Percentiles rank a stretch among this genome's conserved stretches.
These are phyloP conservation scores for Ascodesmis nigricans DNA, from an alignment of 495 filamentous ascomycete genomes.

Conservation along the genomic window DNA sequence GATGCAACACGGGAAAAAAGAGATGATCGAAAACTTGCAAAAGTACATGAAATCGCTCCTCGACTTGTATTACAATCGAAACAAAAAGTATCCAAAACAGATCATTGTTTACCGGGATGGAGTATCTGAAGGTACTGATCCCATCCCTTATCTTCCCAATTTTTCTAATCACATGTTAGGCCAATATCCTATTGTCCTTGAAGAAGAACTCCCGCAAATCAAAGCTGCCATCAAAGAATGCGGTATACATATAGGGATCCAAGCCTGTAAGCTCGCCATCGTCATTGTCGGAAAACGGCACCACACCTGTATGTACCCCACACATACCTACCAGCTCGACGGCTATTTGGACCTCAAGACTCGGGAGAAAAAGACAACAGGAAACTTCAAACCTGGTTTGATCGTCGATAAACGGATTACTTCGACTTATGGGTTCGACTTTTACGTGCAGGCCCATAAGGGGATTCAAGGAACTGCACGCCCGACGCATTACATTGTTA, in stretches of 20 bases:
- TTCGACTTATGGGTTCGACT: slow-evolving; percentile 53
- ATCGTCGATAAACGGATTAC: slow-evolving; percentile 77
- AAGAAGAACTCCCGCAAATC: slow-evolving; percentile 30
- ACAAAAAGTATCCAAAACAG: slow-evolving; percentile 36
- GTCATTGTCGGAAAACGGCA: slow-evolving; percentile 71
- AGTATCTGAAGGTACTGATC: slow-evolving; percentile 45
- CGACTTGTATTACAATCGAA: slow-evolving; percentile 34
- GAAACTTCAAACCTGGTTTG: slow-evolving; percentile 53
- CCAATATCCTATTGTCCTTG: slow-evolving; percentile 16
- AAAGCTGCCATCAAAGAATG: slow-evolving; percentile 45
- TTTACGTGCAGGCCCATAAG: slow-evolving; percentile 69
- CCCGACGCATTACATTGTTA: slow-evolving; percentile 54
- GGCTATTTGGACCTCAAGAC: no score
- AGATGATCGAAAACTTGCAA: slow-evolving; percentile 35
- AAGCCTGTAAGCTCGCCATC: slow-evolving; percentile 27
- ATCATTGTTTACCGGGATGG: slow-evolving; percentile 83
- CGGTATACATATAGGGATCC: slow-evolving; percentile 28
- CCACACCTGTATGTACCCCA: slow-evolving; percentile 69
- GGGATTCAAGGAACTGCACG: slow-evolving; percentile 70
- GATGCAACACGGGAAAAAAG: slow-evolving; percentile 33
- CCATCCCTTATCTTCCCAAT: neutral
- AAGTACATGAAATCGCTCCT: slow-evolving; percentile 39
- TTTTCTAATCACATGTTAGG: slow-evolving; percentile 23
- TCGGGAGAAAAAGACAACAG: no score
- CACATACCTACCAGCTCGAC: slow-evolving; percentile 26